Evolutionary conservation across 1,284 basidiomycete species (phyloP), one percentile per base, ranked within the genome.

Genomic region (Leccinum subrobustum): DNA sequence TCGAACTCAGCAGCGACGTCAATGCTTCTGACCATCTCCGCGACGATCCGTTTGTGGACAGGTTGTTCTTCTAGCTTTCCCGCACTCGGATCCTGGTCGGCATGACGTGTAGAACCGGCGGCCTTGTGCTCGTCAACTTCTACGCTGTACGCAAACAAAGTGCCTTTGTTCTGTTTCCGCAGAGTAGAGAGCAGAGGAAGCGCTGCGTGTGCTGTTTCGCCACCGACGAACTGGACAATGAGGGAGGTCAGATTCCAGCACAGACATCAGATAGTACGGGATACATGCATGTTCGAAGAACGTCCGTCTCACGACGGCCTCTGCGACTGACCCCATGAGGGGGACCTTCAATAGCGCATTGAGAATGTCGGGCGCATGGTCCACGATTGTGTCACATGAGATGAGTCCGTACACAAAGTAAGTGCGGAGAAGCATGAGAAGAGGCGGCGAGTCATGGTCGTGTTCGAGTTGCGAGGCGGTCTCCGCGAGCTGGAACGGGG

Each of bases 361-460:
- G 52, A 97, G 81, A n/a, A 96, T 77, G 37, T 76, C 71, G 0
- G 94, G 93, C 0, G 92, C 86, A 63, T 84, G 77, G 69, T 96
- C 92, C 39, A 96, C 89, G 14, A 97, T 75, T 0, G 79, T 69
- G 2, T 94, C 91, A 31, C 92, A 78, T 7, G 91, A 92, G 72
- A 89, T 92, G 72, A 92, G 80, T 11, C 89, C 82, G 76, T 90
- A 96, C 47, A 96, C 93, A 54, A 88, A 71, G 68, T 95, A 96
- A 1, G 27, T 78, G 57, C 93, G 84, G 25, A 87, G 52, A 23
- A 90, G 77, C 61, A 56, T 33, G n/a, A 42, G 42, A 18, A 72
- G 18, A 70, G 65, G 56, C 54, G 59, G 56, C 6, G 66, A 62
- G 6, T 61, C 57, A n/a, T 20, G n/a, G 27, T 57, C 58, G 16